A percentile compares a stretch with the other conserved stretches of the same genome.
Conservation (phyloP, 2,329 filamentous ascomycete species). For the Exophiala sp. region DNA sequence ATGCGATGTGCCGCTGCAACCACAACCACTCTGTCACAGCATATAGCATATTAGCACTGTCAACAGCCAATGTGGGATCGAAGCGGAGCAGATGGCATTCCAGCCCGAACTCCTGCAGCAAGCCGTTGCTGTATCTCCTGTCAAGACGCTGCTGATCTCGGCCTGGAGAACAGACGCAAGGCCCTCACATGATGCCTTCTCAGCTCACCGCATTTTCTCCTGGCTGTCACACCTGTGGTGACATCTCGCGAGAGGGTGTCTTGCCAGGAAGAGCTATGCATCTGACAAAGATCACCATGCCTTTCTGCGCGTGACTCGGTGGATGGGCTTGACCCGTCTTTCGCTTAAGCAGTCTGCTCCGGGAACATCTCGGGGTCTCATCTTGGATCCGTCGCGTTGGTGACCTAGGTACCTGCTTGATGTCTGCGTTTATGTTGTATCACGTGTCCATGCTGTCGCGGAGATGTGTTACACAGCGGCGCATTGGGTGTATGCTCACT, state of each 20-base stretch:
- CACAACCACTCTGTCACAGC: not conserved
- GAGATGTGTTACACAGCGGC: too few relatives aligned
- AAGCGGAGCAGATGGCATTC: not conserved
- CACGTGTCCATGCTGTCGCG: not conserved
- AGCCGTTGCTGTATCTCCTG: not conserved
- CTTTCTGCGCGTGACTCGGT: too few relatives aligned
- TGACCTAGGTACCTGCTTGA: not conserved
- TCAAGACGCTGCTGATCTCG: not conserved
- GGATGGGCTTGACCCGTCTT: too few relatives aligned
- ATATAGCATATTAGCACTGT: not conserved
- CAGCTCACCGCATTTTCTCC: constrained; percentile 22
- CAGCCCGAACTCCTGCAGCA: constrained; percentile 3
- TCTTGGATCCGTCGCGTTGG: not conserved
- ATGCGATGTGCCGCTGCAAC: not conserved
- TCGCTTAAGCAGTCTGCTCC: too few relatives aligned
- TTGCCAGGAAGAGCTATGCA: not conserved
- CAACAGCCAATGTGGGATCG: not conserved
- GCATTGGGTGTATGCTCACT: too few relatives aligned
- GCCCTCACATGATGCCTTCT: constrained; percentile 17
- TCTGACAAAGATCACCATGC: too few relatives aligned
- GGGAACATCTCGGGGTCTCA: too few relatives aligned
- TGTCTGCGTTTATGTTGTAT: not conserved
- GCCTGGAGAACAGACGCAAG: not conserved
- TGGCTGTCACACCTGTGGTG: constrained; percentile 1
- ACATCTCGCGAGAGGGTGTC: not conserved